Conservation (phyloP, 2,329 filamentous ascomycete genomes). For the Trichophyton rubrum region DNA sequence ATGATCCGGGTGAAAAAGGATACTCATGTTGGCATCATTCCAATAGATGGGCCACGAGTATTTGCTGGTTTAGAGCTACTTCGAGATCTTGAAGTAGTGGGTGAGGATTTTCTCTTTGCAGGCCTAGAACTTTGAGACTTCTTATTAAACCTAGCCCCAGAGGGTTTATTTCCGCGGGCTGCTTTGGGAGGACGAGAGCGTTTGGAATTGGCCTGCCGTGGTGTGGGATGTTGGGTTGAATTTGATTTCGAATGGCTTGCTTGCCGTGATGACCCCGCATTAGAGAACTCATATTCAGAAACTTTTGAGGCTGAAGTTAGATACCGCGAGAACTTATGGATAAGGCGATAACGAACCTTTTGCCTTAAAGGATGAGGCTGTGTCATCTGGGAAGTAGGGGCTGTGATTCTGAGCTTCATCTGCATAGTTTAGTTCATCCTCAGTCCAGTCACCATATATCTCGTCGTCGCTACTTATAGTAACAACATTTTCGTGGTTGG, state of each 20-base stretch:
- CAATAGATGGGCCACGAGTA: slow-evolving; percentile 18
- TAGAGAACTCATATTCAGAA: slow-evolving; percentile 14
- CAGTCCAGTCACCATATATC: slow-evolving; percentile 15
- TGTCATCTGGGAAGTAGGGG: slow-evolving; percentile 16
- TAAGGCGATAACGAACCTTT: slow-evolving; percentile 12
- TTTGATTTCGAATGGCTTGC: background rate
- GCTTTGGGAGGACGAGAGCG: background rate
- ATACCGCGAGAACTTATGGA: background rate
- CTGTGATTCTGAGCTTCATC: slow-evolving; percentile 12
- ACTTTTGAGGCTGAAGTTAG: slow-evolving; percentile 5
- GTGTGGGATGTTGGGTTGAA: background rate
- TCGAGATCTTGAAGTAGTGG: slow-evolving; percentile 6
- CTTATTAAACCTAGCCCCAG: slow-evolving; percentile 1
- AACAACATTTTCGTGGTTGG: slow-evolving; percentile 36
- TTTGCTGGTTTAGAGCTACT: slow-evolving; percentile 5
- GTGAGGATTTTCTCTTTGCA: slow-evolving; percentile 3
- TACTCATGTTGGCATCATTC: slow-evolving; percentile 28
- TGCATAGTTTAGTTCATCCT: background rate
- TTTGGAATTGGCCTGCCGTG: slow-evolving; percentile 1
- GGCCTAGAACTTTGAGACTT: slow-evolving; percentile 1
- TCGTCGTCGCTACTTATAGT: slow-evolving; percentile 33
- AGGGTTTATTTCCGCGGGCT: background rate
- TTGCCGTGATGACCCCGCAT: background rate
- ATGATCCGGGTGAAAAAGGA: too few species aligned
- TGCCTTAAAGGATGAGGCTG: slow-evolving; percentile 13